Evolutionary conservation across 2,329 filamentous ascomycete genomes (phyloP).

Genomic region (Colletotrichum phormii): DNA sequence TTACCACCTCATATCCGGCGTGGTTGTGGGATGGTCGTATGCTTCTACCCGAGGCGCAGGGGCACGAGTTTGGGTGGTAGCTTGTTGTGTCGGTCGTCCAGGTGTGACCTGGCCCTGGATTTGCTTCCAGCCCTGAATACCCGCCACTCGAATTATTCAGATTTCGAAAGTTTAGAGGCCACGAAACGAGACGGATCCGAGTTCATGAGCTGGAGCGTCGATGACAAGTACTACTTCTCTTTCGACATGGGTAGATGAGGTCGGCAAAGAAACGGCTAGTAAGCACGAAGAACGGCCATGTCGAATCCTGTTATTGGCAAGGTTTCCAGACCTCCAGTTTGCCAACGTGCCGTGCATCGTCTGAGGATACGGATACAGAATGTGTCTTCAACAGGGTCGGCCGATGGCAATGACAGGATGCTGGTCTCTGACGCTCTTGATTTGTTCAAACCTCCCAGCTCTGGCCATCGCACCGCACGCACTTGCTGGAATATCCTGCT

Average conservation of each 20-base stretch:
- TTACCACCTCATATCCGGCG: neutral
- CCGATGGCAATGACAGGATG: neutral
- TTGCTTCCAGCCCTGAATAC: neutral
- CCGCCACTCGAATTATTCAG: conserved; percentile 5
- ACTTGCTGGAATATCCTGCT: conserved; percentile 13
- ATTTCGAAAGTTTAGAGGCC: neutral
- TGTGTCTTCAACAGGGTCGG: neutral
- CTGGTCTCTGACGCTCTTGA: neutral
- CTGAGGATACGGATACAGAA: neutral
- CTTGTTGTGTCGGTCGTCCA: neutral
- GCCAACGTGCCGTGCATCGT: neutral
- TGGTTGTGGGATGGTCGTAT: conserved; percentile 11
- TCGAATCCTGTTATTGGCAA: neutral
- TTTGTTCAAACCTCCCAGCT: conserved; percentile 5
- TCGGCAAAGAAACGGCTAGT: neutral
- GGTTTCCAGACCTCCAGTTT: neutral
- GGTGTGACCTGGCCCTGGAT: neutral
- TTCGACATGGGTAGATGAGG: neutral
- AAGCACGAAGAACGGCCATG: neutral
- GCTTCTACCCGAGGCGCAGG: conserved; percentile 25
- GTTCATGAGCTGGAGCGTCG: neutral
- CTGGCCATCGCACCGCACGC: neutral
- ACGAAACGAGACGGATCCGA: neutral
- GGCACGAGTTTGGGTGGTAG: conserved; percentile 18
- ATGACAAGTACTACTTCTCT: neutral